These are phyloP conservation scores for Plectranthus barbatus DNA, from an alignment of 257 asterid genomes.

Conservation along the genomic window DNA sequence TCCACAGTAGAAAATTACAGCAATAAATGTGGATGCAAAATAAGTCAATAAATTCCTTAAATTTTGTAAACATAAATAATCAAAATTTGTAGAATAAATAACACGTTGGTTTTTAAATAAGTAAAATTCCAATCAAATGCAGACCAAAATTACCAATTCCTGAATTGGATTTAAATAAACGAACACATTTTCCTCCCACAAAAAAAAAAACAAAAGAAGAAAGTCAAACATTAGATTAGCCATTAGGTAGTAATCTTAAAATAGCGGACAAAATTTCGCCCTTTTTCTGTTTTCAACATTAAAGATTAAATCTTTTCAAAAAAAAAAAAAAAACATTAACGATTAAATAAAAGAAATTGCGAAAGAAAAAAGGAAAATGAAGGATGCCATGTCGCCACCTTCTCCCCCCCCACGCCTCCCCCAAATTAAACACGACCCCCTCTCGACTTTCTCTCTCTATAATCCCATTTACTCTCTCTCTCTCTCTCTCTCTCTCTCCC, in stretches of 20 bases:
- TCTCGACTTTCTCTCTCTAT: conserved; percentile 23
- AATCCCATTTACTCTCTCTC: conserved; percentile 21
- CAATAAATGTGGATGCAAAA: too few species aligned
- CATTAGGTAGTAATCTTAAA: conserved; percentile 6
- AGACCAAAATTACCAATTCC: not conserved
- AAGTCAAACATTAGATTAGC: conserved; percentile 4
- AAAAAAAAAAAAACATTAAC: too few species aligned
- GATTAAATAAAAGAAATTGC: not conserved
- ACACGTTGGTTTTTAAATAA: too few species aligned
- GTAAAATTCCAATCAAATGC: too few species aligned
- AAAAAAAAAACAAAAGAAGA: not conserved
- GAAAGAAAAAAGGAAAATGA: conserved; percentile 5
- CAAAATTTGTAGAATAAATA: too few species aligned
- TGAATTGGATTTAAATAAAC: not conserved
- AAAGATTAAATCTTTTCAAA: too few species aligned
- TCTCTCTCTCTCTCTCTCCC: too few species aligned
- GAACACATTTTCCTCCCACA: too few species aligned
- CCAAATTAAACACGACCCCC: conserved; percentile 22
- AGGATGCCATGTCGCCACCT: conserved; percentile 35
- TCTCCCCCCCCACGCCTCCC: conserved; percentile 27
- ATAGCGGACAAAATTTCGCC: not conserved
- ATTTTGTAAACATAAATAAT: too few species aligned
- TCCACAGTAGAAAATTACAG: too few species aligned
- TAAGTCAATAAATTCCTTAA: too few species aligned
- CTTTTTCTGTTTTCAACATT: not conserved